Evolutionary conservation across 2,329 filamentous ascomycete species (phyloP).

Genomic region (Thermothelomyces thermophilus): DNA sequence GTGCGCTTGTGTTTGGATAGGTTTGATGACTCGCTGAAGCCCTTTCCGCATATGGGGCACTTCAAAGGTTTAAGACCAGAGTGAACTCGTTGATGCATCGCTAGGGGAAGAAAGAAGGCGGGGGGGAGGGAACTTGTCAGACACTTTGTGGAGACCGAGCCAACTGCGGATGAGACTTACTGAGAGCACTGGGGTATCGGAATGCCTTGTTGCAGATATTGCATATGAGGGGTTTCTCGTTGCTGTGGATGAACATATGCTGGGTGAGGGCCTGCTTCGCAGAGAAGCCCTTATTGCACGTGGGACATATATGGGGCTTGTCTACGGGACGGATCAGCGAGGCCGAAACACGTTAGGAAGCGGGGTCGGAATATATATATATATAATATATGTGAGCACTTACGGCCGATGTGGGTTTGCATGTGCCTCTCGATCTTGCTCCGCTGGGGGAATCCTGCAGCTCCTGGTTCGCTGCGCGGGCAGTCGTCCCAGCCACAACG

Average conservation of each 20-base stretch:
- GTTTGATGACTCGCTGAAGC: conserved; percentile 60
- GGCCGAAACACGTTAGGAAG: background rate
- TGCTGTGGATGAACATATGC: conserved; percentile 60
- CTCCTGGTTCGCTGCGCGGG: conserved; percentile 37
- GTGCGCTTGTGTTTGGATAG: conserved; percentile 59
- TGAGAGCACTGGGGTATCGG: conserved; percentile 60
- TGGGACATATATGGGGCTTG: conserved; percentile 51
- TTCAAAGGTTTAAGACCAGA: conserved; percentile 57
- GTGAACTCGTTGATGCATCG: conserved; percentile 62
- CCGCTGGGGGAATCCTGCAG: conserved; percentile 49
- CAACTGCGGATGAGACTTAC: conserved; percentile 37
- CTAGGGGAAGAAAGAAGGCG: too few relatives aligned
- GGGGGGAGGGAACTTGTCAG: conserved; percentile 9
- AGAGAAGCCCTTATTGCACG: conserved; percentile 54
- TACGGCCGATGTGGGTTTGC: conserved; percentile 59
- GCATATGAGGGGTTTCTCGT: conserved; percentile 58
- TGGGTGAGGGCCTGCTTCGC: conserved; percentile 62
- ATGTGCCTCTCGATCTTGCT: conserved; percentile 60
- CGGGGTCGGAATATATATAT: background rate
- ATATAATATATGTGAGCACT: conserved; percentile 28
- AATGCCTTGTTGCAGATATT: conserved; percentile 51
- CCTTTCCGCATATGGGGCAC: conserved; percentile 52
- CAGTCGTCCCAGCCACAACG: conserved; percentile 53
- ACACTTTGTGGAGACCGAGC: background rate
- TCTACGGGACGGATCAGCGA: conserved; percentile 33